Evolutionary conservation across 179 eudicot genomes (phyloP), one percentile per base, ranked within the genome.

Genomic region (Silene noctiflora): DNA sequence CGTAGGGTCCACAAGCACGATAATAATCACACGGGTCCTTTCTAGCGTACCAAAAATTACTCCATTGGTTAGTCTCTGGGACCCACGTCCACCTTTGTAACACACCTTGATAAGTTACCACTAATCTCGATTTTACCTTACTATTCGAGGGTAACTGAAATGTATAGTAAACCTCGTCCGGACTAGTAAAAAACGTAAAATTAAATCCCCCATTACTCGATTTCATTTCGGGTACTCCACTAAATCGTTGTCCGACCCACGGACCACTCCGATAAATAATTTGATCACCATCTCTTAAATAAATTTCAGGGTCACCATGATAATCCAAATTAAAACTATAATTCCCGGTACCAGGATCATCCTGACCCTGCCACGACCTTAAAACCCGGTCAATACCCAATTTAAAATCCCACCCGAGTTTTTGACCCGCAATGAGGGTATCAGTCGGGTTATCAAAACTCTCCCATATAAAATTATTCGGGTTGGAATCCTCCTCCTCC

Each of bases 171-270:
- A 83, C 83, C 69, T 85, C 87, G 2, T 76, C 72, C 1, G 61
- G 1, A 21, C 81, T 70, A 5, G 22, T 7, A 3, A 25, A 19
- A 69, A 91, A 89, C 0, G 72, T 71, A 35, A 88, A 89, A 0
- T 75, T 73, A 13, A 93, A 22, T 3, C 77, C 77, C 16, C 58
- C 19, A 9, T 46, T 67, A 14, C 58, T 74, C 0, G 86, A 17
- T 0, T 74, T 84, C 94, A 93, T 91, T 44, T 86, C 89, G n/a
- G 98, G 96, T 1, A 93, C 89, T 0, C 98, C 98, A n/a, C 90
- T 88, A 71, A 89, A 93, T 55, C 94, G 72, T 25, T 80, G 80
- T 56, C 98, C 98, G 12, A 89, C 88, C 98, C 98, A 91, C 10
- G 98, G 93, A n/a, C 98, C 98, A 73, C 91, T 87, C 67, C 94